Evolutionary conservation across 495 filamentous ascomycete genomes (phyloP).

Genomic region (Aspergillus bertholletiae): DNA sequence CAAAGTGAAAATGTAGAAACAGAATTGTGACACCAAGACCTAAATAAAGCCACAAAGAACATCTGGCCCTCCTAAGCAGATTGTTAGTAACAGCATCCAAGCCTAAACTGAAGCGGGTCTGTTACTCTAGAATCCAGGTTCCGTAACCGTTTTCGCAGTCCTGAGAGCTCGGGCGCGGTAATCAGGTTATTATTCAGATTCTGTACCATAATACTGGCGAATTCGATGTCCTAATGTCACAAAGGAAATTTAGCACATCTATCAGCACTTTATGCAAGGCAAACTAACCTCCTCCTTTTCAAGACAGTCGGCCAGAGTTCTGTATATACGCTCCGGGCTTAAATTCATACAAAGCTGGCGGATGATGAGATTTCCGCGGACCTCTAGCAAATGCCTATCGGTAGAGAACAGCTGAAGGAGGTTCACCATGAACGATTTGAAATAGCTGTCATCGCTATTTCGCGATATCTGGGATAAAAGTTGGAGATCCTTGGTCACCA

Average conservation of each 20-base stretch:
- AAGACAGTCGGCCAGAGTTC: constrained; percentile 92
- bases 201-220: constrained; percentile 99
- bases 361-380: constrained; percentile 92
- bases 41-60: constrained; percentile 91
- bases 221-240: constrained; percentile 73
- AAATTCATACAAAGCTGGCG: constrained; percentile 89
- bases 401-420: constrained; percentile 93
- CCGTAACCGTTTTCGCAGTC: constrained; percentile 82
- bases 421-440: constrained; percentile 97
- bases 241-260: constrained; percentile 7
- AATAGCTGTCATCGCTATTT: constrained; percentile 96
- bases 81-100: constrained; percentile 8
- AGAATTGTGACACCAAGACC: constrained; percentile 98
- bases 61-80: constrained; percentile 75
- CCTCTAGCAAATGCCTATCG: constrained; percentile 85
- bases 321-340: constrained; percentile 92
- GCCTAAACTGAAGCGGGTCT: neutral
- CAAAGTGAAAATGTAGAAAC: constrained; percentile 97
- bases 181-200: constrained; percentile 99
- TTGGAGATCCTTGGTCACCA: constrained; percentile 93
- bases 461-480: constrained; percentile 92
- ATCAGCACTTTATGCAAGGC: neutral
- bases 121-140: constrained; percentile 81
- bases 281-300: constrained; percentile 80
- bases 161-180: constrained; percentile 90